These are phyloP conservation scores for Blastobotrys proliferans DNA, from an alignment of 1,139 yeast genomes.

Conservation along the genomic window DNA sequence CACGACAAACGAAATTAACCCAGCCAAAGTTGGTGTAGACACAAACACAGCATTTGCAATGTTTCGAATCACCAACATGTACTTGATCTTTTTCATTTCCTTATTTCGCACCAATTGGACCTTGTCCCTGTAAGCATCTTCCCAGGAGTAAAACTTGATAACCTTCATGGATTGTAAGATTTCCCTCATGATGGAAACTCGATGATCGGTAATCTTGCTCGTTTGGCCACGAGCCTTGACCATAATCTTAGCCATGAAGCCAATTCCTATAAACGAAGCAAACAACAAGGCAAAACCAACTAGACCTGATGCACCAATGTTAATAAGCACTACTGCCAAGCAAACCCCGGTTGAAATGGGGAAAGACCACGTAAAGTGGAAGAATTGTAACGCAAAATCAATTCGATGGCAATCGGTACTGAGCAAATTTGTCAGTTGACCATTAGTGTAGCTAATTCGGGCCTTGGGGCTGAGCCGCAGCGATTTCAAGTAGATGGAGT, in stretches of 20 bases:
- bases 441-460: constrained; percentile 55
- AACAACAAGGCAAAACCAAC: constrained; percentile 54
- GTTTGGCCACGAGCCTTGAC: constrained; percentile 44
- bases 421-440: constrained; percentile 68
- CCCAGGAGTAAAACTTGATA: constrained; percentile 77
- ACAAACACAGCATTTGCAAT: constrained; percentile 59
- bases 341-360: constrained; percentile 63
- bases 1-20: constrained; percentile 70
- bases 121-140: constrained; percentile 49
- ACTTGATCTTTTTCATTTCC: constrained; percentile 39
- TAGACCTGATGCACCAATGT: constrained; percentile 69
- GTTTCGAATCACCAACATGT: constrained; percentile 40
- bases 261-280: constrained; percentile 29
- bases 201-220: constrained; percentile 48
- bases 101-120: constrained; percentile 45
- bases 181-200: constrained; percentile 61
- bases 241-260: constrained; percentile 37
- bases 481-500: constrained; percentile 63
- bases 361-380: constrained; percentile 59
- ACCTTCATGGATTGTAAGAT: constrained; percentile 60
- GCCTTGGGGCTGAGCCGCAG: constrained; percentile 59
- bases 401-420: constrained; percentile 78
- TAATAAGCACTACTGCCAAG: constrained; percentile 59
- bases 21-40: constrained; percentile 60
- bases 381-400: constrained; percentile 70